Evolutionary conservation across 257 asterid genomes (phyloP), one percentile per base, ranked within the genome.

Genomic region (Lycium ferocissimum): DNA sequence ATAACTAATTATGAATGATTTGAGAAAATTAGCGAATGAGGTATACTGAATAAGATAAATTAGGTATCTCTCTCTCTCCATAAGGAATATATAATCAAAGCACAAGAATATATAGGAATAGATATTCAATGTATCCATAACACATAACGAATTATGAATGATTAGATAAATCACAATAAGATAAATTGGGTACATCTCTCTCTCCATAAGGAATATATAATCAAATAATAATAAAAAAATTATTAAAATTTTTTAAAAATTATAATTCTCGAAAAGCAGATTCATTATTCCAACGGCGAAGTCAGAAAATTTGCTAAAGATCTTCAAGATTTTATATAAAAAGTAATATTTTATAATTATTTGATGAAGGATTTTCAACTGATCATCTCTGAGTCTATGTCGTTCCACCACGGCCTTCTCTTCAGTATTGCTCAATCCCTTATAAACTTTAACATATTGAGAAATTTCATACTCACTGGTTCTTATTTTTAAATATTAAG

Each of bases 81-180:
- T 2, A 40, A 40, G 45, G 45, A 40, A 40, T 40, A 40, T 40
- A 40, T 40, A 40, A 40, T 40, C 45, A 72, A 72, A 18, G 80
- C 58, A n/a, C 18, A n/a, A n/a, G 38, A 45, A 45, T 73, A 73
- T 45, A 0, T 43, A 5, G 57, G 57, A n/a, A 72, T 72, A 72
- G 2, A 72, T 58, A 5, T 72, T 73, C 80, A 47, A 73, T 73
- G 58, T 72, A 72, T 45, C 3, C 38, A 72, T 72, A 70, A 14
- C 8, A 56, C 18, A 10, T 53, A 56, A 56, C 7, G 13, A 56
- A 56, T 15, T 56, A 56, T 56, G n/a, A 56, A 56, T 14, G 61
- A 56, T 56, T 56, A 14, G 61, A 56, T 18, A 14, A 14, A 56
- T 2, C 4, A 38, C 4, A 63, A 63, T 35, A 26, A 33, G 45